A percentile compares a stretch with the other conserved stretches of the same genome.
phyloP scores from a whole-genome alignment of 1,284 basidiomycete genomes.

The Trichosporon ovoides region DNA sequence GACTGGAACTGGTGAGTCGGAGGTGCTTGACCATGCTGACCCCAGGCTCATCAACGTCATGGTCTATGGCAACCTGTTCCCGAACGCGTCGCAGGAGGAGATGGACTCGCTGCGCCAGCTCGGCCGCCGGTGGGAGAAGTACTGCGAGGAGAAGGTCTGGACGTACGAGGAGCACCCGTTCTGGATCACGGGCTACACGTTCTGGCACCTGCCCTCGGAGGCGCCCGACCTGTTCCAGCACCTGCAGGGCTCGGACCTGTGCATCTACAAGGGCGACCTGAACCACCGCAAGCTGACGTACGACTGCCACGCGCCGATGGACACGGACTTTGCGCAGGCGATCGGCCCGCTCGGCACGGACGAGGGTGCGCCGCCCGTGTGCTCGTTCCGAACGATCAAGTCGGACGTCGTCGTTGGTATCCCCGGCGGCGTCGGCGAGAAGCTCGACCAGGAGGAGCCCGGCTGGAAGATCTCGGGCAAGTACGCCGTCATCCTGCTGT shows the following conservation, averaged over 20 bases:
- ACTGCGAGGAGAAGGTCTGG: conserved; percentile 89
- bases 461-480: conserved; percentile 98
- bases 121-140: conserved; percentile 92
- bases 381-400: conserved; percentile 80
- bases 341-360: conserved; percentile 90
- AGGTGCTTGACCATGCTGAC: not conserved
- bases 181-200: conserved; percentile 94
- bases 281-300: conserved; percentile 86
- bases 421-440: conserved; percentile 61
- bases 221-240: conserved; percentile 92
- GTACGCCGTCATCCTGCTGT: conserved; percentile 54
- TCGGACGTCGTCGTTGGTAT: conserved; percentile 70
- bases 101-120: conserved; percentile 73
- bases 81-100: conserved; percentile 66
- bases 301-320: conserved; percentile 85
- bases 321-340: conserved; percentile 83
- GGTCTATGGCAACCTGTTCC: conserved; percentile 83
- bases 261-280: conserved; percentile 93
- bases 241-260: conserved; percentile 82
- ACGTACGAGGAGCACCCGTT: conserved; percentile 87
- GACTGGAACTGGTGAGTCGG: conserved; percentile 79
- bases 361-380: conserved; percentile 80
- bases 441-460: conserved; percentile 76
- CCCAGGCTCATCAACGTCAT: conserved; percentile 67
- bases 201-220: conserved; percentile 74